Conservation (phyloP, 192 early-diverging fungal genomes). For the Coemansia sp. region DNA sequence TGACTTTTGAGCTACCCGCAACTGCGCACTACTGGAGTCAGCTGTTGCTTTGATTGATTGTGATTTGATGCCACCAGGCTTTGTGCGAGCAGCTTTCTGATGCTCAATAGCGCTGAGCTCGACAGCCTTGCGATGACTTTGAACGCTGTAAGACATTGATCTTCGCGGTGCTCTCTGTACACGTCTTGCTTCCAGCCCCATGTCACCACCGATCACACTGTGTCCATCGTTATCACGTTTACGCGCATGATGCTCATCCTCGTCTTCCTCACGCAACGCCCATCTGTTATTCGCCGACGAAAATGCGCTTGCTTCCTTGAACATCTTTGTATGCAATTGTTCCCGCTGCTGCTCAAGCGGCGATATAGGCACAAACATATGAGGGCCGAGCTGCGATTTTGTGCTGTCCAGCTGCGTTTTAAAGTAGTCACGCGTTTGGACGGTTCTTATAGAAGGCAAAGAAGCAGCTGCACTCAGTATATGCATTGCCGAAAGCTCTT, state of each 20-base stretch:
- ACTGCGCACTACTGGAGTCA: neutral
- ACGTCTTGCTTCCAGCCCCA: slow-evolving; percentile 12
- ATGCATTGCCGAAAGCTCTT: slow-evolving; percentile 48
- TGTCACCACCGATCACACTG: slow-evolving; percentile 4
- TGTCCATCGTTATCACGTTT: neutral
- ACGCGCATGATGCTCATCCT: slow-evolving; percentile 27
- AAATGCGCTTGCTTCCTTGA: neutral
- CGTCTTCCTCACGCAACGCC: slow-evolving; percentile 46
- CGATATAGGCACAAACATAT: slow-evolving; percentile 51
- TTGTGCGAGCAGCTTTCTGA: slow-evolving; percentile 9
- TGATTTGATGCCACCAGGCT: neutral
- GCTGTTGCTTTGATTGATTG: neutral
- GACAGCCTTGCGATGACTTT: slow-evolving; percentile 17
- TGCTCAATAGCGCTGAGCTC: slow-evolving; percentile 19
- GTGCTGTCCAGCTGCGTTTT: slow-evolving; percentile 22
- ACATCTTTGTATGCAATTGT: slow-evolving; percentile 14
- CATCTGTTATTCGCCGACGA: slow-evolving; percentile 16
- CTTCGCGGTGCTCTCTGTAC: slow-evolving; percentile 23
- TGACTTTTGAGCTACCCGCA: neutral
- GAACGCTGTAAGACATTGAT: slow-evolving; percentile 48
- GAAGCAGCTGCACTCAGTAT: slow-evolving; percentile 49
- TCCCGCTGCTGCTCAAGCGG: slow-evolving; percentile 52
- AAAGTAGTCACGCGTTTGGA: slow-evolving; percentile 20
- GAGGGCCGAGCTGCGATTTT: slow-evolving; percentile 24
- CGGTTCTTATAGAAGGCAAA: slow-evolving; percentile 40